Evolutionary conservation across 2,329 filamentous ascomycete genomes (phyloP).

Genomic region (Elsinoe ampelina): DNA sequence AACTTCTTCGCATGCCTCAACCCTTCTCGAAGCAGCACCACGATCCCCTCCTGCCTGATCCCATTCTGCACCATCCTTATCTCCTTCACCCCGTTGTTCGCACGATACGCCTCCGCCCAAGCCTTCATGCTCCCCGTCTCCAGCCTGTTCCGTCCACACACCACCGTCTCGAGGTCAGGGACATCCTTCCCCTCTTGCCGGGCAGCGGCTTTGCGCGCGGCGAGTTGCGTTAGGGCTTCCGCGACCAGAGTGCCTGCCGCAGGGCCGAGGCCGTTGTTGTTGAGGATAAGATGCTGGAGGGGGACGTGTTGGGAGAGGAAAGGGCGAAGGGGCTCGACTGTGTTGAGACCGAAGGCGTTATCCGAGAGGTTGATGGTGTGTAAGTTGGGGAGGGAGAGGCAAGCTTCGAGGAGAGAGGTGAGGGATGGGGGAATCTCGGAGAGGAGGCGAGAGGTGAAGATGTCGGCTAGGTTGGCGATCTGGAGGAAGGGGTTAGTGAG

Average conservation of each 20-base stretch:
- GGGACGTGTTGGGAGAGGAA: slow-evolving; percentile 85
- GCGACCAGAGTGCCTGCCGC: slow-evolving; percentile 83
- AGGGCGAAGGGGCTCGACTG: slow-evolving; percentile 80
- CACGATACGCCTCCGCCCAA: slow-evolving; percentile 79
- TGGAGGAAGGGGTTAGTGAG: slow-evolving; percentile 24
- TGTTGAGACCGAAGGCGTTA: slow-evolving; percentile 96
- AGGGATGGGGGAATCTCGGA: slow-evolving; percentile 90
- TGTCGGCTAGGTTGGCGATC: slow-evolving; percentile 87
- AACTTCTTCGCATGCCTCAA: slow-evolving; percentile 61
- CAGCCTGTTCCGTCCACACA: slow-evolving; percentile 90
- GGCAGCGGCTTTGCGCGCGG: slow-evolving; percentile 72
- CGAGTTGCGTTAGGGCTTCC: slow-evolving; percentile 73
- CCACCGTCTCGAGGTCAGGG: slow-evolving; percentile 84
- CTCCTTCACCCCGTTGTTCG: slow-evolving; percentile 68
- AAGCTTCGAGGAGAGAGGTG: slow-evolving; percentile 71
- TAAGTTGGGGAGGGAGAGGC: slow-evolving; percentile 76
- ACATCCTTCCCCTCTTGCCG: slow-evolving; percentile 59
- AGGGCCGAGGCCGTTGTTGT: slow-evolving; percentile 96
- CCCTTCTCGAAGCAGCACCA: slow-evolving; percentile 67
- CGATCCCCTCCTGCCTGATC: slow-evolving; percentile 88
- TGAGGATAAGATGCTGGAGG: slow-evolving; percentile 87
- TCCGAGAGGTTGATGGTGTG: slow-evolving; percentile 93
- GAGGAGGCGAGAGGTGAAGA: slow-evolving; percentile 90
- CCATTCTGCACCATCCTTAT: slow-evolving; percentile 99
- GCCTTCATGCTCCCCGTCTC: slow-evolving; percentile 95